These are phyloP conservation scores for Elsinoe batatas DNA, from an alignment of 2,329 filamentous ascomycete species.

Conservation along the genomic window DNA sequence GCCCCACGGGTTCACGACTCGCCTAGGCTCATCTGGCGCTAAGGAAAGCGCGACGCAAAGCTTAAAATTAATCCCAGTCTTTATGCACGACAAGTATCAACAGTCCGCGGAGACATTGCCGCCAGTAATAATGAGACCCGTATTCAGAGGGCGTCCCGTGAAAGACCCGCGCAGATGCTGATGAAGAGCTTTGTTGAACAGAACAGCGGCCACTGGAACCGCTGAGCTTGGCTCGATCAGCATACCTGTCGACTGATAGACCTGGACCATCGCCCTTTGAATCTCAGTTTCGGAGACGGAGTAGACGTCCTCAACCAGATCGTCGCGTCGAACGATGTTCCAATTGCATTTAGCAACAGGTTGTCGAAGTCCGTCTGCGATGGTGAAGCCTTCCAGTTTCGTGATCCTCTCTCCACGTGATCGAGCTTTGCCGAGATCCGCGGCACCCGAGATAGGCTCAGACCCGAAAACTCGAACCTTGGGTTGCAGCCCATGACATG, in stretches of 20 bases:
- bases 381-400: not conserved
- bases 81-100: no score
- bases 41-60: no score
- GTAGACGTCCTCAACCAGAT: not conserved
- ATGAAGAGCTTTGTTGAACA: no score
- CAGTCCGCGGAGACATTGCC: no score
- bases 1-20: no score
- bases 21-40: no score
- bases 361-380: not conserved
- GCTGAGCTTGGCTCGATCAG: not conserved
- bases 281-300: not conserved
- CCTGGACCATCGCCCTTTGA: not conserved
- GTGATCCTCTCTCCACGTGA: not conserved
- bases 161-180: no score
- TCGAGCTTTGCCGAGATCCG: not conserved
- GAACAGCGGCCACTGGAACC: no score
- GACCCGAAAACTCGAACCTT: not conserved
- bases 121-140: no score
- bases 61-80: no score
- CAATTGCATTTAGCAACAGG: not conserved
- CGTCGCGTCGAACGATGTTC: not conserved
- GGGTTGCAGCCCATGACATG: not conserved
- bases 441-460: not conserved
- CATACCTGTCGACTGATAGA: not conserved
- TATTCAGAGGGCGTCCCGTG: no score